These are phyloP conservation scores for Monascus ruber DNA, from an alignment of 2,329 filamentous ascomycete species.

Conservation along the genomic window DNA sequence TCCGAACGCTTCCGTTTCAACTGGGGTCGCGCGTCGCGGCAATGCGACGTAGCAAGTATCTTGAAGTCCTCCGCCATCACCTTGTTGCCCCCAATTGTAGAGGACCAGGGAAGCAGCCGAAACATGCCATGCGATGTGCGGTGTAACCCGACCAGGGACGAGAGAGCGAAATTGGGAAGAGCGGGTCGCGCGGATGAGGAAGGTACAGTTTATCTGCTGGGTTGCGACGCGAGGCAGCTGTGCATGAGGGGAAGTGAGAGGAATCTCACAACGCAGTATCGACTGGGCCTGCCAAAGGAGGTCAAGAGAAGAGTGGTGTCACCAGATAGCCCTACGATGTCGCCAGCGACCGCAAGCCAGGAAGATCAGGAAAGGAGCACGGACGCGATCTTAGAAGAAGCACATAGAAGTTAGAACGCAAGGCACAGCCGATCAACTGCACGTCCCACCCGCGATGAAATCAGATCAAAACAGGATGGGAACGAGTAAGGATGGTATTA, in stretches of 20 bases:
- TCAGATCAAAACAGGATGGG: too few relatives aligned
- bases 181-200: not conserved
- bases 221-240: not conserved
- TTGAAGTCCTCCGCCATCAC: slow-evolving; percentile 33
- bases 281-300: slow-evolving; percentile 4
- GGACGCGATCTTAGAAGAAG: not conserved
- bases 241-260: slow-evolving; percentile 12
- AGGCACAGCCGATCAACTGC: too few relatives aligned
- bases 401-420: not conserved
- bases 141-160: not conserved
- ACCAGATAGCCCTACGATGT: slow-evolving; percentile 5
- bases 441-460: too few relatives aligned
- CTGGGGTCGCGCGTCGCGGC: slow-evolving; percentile 28
- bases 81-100: slow-evolving; percentile 35
- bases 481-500: too few relatives aligned
- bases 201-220: not conserved
- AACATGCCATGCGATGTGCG: slow-evolving; percentile 38
- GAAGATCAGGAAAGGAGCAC: not conserved
- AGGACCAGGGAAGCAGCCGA: slow-evolving; percentile 37
- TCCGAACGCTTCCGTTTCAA: slow-evolving; percentile 49
- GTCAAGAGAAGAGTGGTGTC: slow-evolving; percentile 16
- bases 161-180: slow-evolving; percentile 1
- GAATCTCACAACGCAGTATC: not conserved
- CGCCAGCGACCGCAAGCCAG: slow-evolving; percentile 12
- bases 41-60: slow-evolving; percentile 28